These are phyloP conservation scores for Diversispora epigaea DNA, from an alignment of 192 early-diverging fungal species.

Conservation along the genomic window DNA sequence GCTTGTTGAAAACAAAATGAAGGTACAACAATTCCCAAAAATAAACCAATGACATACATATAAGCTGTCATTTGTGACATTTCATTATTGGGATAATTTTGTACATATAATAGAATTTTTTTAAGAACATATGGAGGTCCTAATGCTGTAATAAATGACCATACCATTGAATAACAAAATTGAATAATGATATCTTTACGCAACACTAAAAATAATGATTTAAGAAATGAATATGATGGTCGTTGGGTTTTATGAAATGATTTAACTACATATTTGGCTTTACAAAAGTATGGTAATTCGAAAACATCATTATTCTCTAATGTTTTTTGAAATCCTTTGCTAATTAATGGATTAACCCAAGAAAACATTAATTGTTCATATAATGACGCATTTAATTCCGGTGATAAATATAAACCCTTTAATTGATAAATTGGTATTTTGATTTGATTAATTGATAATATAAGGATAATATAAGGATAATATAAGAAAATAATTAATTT, in stretches of 20 bases:
- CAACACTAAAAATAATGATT: conserved; percentile 42
- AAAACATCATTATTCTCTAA: conserved; percentile 17
- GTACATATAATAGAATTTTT: conserved; percentile 56
- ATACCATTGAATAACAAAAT: conserved; percentile 34
- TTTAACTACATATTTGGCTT: conserved; percentile 42
- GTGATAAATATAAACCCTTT: conserved; percentile 15
- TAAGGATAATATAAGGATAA: too few relatives aligned
- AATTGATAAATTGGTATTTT: neutral
- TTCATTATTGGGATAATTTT: conserved; percentile 38
- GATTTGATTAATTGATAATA: neutral
- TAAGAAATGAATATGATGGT: conserved; percentile 32
- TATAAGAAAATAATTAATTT: too few relatives aligned
- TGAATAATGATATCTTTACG: conserved; percentile 48
- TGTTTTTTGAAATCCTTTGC: conserved; percentile 23
- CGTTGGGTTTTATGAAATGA: conserved; percentile 36
- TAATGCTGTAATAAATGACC: conserved; percentile 40
- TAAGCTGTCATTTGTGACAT: conserved; percentile 45
- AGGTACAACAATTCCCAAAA: conserved; percentile 47
- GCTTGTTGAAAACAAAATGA: conserved; percentile 52
- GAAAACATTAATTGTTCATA: conserved; percentile 36
- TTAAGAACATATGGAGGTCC: conserved; percentile 60
- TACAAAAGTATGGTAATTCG: neutral
- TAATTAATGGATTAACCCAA: conserved; percentile 39
- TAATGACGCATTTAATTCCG: conserved; percentile 32
- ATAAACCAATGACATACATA: conserved; percentile 60